These are phyloP conservation scores for Clavariopsis aquatica DNA, from an alignment of 495 filamentous ascomycete species.

Conservation along the genomic window DNA sequence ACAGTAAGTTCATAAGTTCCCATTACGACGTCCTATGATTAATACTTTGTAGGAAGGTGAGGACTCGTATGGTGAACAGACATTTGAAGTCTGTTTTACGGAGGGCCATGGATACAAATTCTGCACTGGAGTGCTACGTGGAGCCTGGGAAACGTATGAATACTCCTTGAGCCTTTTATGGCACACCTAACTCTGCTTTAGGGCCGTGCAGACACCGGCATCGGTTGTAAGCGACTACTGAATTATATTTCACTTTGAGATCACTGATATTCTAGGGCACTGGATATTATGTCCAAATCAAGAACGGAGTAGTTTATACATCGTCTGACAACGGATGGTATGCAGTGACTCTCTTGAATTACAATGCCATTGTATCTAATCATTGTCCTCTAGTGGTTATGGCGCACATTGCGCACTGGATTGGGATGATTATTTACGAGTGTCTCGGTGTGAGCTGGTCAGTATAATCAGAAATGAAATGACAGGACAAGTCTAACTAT, in stretches of 20 bases:
- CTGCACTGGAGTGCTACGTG: background rate
- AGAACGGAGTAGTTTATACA: background rate
- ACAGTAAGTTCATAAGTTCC: background rate
- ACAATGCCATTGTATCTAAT: background rate
- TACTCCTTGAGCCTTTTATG: background rate
- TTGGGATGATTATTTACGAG: background rate
- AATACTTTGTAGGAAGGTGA: background rate
- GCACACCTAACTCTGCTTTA: background rate
- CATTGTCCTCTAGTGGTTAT: background rate
- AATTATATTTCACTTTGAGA: too few species aligned
- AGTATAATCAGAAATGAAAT: background rate
- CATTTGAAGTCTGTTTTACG: background rate
- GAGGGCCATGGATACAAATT: background rate
- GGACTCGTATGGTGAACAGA: background rate
- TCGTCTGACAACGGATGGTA: background rate
- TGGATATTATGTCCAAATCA: background rate
- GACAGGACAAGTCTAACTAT: background rate
- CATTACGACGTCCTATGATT: background rate
- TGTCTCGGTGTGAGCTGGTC: background rate
- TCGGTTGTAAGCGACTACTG: background rate
- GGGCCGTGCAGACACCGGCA: background rate
- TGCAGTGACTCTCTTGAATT: background rate
- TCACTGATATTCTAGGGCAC: background rate
- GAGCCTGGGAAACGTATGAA: background rate
- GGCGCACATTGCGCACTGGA: background rate